Conservation (phyloP, 2,329 filamentous ascomycete genomes). For the Cordyceps pruinosa region DNA sequence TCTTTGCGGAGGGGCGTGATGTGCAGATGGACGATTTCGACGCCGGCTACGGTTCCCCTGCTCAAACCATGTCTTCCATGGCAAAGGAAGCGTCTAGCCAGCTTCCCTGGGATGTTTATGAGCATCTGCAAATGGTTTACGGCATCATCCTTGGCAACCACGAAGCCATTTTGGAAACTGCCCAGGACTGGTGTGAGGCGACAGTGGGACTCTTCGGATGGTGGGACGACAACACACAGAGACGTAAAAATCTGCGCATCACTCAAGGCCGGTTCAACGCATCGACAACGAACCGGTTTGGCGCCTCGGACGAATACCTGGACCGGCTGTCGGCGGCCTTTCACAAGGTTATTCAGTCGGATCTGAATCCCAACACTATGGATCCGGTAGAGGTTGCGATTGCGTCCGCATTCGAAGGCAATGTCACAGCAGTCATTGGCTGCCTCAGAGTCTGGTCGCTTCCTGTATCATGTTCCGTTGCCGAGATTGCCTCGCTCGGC, state of each 20-base stretch:
- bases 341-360: conserved; percentile 57
- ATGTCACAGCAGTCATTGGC: conserved; percentile 67
- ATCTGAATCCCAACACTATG: conserved; percentile 70
- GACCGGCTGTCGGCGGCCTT: conserved; percentile 67
- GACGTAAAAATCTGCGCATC: conserved; percentile 33
- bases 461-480: conserved; percentile 67
- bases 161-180: conserved; percentile 65
- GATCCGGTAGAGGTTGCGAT: conserved; percentile 74
- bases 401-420: conserved; percentile 75
- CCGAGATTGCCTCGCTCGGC: conserved; percentile 76
- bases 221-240: conserved; percentile 75
- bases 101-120: conserved; percentile 85
- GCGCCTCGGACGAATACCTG: conserved; percentile 61
- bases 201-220: conserved; percentile 76
- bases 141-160: conserved; percentile 70
- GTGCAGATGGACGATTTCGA: conserved; percentile 29
- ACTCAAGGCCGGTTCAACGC: conserved; percentile 33
- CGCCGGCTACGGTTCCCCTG: conserved; percentile 29
- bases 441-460: conserved; percentile 76
- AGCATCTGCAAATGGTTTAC: conserved; percentile 75
- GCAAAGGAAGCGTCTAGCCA: conserved; percentile 74
- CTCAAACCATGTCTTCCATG: conserved; percentile 55
- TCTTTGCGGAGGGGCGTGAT: conserved; percentile 71
- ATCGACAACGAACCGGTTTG: conserved; percentile 35
- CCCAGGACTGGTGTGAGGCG: conserved; percentile 90